Evolutionary conservation across 1,284 basidiomycete species (phyloP), one percentile per base, ranked within the genome.

Genomic region (Chondrostereum purpureum): DNA sequence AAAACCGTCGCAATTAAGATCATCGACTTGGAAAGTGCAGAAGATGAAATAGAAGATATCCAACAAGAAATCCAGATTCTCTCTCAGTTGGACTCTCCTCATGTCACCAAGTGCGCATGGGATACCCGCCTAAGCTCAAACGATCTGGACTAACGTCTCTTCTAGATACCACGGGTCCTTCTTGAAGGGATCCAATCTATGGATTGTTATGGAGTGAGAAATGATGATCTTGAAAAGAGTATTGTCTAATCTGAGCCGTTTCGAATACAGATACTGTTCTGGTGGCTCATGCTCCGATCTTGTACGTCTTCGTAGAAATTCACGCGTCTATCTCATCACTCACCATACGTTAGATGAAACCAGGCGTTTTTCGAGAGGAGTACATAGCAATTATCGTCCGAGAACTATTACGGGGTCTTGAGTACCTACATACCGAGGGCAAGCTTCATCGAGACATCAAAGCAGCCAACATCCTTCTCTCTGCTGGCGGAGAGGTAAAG

Each of bases 41-140:
- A 98, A 64, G 96, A 99, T 61, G 96, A 99, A 72, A 97, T 99
- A 63, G 94, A 97, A 64, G 95, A 99, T 67, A 98, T 99, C 49
- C 95, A 99, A 59, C 92, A 96, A 64, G 96, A 99, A 66, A 99
- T 99, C 51, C 90, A 95, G 64, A 98, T 98, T 53, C 79, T 99
- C 16, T 93, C 92, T n/a, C 95, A 98, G 63, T 68, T 99, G 53
- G 95, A 98, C 66, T 96, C 92, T 39, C 83, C 89, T 31, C 87
- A 89, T 68, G 94, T 99, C 49, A 99, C 95, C 51, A 92, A 92
- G 88, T 92, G 58, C 60, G 80, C 69, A 44, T 50, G 13, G n/a
- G 3, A 21, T 22, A 13, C 18, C 17, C 43, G 61, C 50, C 50
- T 50, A 55, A 48, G 51, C 47, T 46, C 47, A 43, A 50, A 51